Conservation (phyloP, 2,329 filamentous ascomycete genomes). For the Acephala macrosclerotiorum region DNA sequence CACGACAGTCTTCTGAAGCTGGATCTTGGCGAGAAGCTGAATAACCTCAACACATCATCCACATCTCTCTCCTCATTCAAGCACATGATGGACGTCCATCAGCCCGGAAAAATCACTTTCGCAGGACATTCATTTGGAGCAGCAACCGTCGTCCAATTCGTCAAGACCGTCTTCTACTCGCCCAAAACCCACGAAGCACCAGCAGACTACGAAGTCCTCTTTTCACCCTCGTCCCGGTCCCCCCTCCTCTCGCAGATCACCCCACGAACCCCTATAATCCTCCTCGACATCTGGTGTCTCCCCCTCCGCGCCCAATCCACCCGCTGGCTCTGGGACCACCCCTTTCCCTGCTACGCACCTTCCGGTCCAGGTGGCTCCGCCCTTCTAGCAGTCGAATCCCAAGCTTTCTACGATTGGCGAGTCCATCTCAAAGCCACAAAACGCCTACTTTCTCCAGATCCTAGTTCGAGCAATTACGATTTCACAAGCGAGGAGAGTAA, state of each 20-base stretch:
- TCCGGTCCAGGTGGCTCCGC: slow-evolving; percentile 62
- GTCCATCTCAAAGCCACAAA: slow-evolving; percentile 76
- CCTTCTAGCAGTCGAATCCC: slow-evolving; percentile 75
- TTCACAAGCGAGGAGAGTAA: slow-evolving; percentile 24
- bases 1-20: slow-evolving; percentile 73
- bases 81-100: slow-evolving; percentile 69
- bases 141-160: slow-evolving; percentile 75
- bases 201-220: slow-evolving; percentile 63
- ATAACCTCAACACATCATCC: slow-evolving; percentile 60
- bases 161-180: slow-evolving; percentile 81
- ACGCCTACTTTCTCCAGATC: slow-evolving; percentile 66
- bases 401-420: slow-evolving; percentile 81
- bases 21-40: slow-evolving; percentile 59
- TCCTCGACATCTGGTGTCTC: slow-evolving; percentile 85
- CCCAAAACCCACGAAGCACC: slow-evolving; percentile 51
- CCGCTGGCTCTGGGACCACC: slow-evolving; percentile 71
- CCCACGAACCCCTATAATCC: slow-evolving; percentile 66
- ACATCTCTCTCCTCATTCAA: slow-evolving; percentile 64
- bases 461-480: slow-evolving; percentile 47
- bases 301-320: slow-evolving; percentile 71
- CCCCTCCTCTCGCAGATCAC: slow-evolving; percentile 72
- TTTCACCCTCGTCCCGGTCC: slow-evolving; percentile 62
- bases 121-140: slow-evolving; percentile 85
- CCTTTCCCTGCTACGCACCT: slow-evolving; percentile 70
- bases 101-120: slow-evolving; percentile 77